Evolutionary conservation across 208 protist species (phyloP).

Genomic region (Acanthamoeba culbertsoni): DNA sequence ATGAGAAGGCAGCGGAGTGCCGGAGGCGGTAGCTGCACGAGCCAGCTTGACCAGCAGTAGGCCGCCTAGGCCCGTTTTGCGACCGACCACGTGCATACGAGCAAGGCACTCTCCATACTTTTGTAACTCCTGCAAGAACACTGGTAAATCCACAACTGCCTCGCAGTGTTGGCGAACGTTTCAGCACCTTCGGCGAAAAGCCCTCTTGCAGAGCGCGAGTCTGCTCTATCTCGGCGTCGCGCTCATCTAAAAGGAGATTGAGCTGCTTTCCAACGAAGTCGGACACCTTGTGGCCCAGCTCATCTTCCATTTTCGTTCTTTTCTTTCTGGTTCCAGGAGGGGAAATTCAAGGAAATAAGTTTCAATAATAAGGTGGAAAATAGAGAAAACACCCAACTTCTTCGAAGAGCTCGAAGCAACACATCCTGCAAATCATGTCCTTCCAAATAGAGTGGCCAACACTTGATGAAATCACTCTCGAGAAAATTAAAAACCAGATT

Average conservation of each 20-base stretch:
- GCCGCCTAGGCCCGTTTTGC: background rate
- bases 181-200: background rate
- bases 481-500: slow-evolving; percentile 27
- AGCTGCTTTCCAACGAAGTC: slow-evolving; percentile 14
- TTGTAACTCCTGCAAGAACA: slow-evolving; percentile 8
- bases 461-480: background rate
- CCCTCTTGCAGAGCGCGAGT: slow-evolving; percentile 18
- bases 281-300: slow-evolving; percentile 11
- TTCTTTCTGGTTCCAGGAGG: slow-evolving; percentile 44
- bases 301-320: slow-evolving; percentile 63
- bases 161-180: background rate
- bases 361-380: background rate
- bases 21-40: background rate
- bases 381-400: no score
- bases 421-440: slow-evolving; percentile 33
- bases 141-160: no score
- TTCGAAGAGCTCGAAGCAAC: no score
- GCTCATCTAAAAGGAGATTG: background rate
- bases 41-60: slow-evolving; percentile 19
- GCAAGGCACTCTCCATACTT: slow-evolving; percentile 31
- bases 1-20: background rate
- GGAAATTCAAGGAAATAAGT: background rate
- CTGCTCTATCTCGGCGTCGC: slow-evolving; percentile 41
- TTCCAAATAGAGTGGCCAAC: slow-evolving; percentile 42
- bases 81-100: background rate